Base-by-base conservation (phyloP, 75 land plant genomes). In the Ceratopteris richardii region DNA sequence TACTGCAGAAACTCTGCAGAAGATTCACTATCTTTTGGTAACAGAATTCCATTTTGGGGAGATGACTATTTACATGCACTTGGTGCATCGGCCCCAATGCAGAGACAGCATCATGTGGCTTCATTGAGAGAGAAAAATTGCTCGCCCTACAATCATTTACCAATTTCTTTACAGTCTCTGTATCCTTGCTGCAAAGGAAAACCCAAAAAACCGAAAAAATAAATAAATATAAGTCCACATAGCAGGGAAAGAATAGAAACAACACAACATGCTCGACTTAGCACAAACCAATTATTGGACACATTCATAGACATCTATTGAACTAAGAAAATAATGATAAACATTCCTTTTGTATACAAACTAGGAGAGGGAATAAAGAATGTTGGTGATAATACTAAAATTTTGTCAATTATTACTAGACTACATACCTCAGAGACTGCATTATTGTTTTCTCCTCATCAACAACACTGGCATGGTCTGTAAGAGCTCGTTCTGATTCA, bases 11-110 rank as follows among this genome's bases (percentile, higher is more conserved):
- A 46, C 57, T 54, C 25, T 80, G 76, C 11, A 95, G 74, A 18
- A 90, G 71, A 50, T 81, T 77, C 3, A 52, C 58, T 18, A 95
- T 61, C 27, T 79, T 66, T 42, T 47, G 54, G 39, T 82, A 82
- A 65, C 80, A 95, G 24, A 61, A 74, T 62, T 77, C 81, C 82
- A 95, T 72, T 19, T 63, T 81, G 1, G 96, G 96, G 7, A 90
- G 76, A 63, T 90, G 83, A 59, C 44, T 80, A 22, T 76, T 95
- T 39, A 83, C 96, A 67, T 95, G 99, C 54, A 82, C 83, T 51
- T 95, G 80, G 70, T 95, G 86, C 89, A 95, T 90, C 24, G 87
- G 99, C 44, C 97, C 99, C 51, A 95, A 72, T 10, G 96, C 99
- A 52, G 90, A 86, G 52, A 95, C 85, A 30, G 99, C 96, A 80